Evolutionary conservation across 2,329 filamentous ascomycete genomes (phyloP).

Genomic region (Colletotrichum tamarilloi): DNA sequence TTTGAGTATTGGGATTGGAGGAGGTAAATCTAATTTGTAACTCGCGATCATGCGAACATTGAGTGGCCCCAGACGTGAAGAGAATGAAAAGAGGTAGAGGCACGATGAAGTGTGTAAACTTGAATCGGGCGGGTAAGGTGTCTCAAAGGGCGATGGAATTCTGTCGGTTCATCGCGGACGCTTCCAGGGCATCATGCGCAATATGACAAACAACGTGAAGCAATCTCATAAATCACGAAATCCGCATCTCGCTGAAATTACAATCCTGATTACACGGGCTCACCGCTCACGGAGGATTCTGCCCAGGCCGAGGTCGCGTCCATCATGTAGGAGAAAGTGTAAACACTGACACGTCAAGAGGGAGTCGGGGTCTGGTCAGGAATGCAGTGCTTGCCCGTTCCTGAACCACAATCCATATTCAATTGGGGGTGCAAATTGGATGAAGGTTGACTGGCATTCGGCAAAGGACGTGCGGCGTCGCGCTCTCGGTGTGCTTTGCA

Average conservation of each 20-base stretch:
- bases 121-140: too few species aligned
- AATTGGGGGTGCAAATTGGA: conserved; percentile 22
- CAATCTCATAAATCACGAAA: not conserved
- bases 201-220: not conserved
- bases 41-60: not conserved
- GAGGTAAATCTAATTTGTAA: not conserved
- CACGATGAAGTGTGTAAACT: too few species aligned
- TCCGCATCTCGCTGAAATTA: conserved; percentile 14
- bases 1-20: not conserved
- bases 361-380: not conserved
- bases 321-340: conserved; percentile 1
- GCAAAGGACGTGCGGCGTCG: not conserved
- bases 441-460: conserved; percentile 20
- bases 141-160: not conserved
- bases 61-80: not conserved
- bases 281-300: not conserved
- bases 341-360: conserved; percentile 12
- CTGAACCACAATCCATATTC: conserved; percentile 7
- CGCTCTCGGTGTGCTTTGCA: conserved; percentile 10
- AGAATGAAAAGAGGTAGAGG: not conserved
- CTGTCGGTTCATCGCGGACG: not conserved
- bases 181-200: not conserved
- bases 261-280: not conserved
- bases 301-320: conserved; percentile 10
- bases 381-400: not conserved